Evolutionary conservation across 305 asterid species (phyloP).

Genomic region (Solanum hybrid): DNA sequence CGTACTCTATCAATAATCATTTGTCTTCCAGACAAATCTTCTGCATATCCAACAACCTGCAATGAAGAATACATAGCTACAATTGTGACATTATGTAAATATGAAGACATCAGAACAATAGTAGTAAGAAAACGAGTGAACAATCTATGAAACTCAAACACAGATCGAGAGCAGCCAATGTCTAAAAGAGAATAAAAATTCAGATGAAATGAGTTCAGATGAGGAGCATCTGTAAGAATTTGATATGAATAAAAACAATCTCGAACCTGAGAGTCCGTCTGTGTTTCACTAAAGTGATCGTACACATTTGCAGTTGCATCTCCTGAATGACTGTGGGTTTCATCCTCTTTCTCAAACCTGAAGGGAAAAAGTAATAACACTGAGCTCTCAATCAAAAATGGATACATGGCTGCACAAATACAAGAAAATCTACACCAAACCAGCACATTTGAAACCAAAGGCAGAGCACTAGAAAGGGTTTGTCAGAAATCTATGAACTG

Average conservation of each 20-base stretch:
- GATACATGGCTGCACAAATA: neutral
- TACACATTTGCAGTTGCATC: slow-evolving; percentile 31
- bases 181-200: neutral
- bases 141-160: neutral
- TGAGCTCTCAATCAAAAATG: neutral
- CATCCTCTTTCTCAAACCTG: slow-evolving; percentile 60
- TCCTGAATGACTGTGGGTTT: slow-evolving; percentile 20
- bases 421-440: neutral
- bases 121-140: neutral
- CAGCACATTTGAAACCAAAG: neutral
- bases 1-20: slow-evolving; percentile 89
- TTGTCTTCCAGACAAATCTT: slow-evolving; percentile 90
- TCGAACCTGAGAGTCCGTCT: slow-evolving; percentile 86
- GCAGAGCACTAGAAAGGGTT: neutral
- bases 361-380: slow-evolving; percentile 1
- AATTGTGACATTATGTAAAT: neutral
- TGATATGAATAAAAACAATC: slow-evolving; percentile 13
- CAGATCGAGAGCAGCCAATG: neutral
- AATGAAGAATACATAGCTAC: neutral
- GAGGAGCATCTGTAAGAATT: neutral
- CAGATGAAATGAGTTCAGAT: slow-evolving; percentile 9
- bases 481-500: neutral
- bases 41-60: slow-evolving; percentile 91
- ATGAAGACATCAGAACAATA: neutral
- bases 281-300: slow-evolving; percentile 85